Conservation (phyloP, 2,329 filamentous ascomycete genomes). For the Zasmidium angulare region DNA sequence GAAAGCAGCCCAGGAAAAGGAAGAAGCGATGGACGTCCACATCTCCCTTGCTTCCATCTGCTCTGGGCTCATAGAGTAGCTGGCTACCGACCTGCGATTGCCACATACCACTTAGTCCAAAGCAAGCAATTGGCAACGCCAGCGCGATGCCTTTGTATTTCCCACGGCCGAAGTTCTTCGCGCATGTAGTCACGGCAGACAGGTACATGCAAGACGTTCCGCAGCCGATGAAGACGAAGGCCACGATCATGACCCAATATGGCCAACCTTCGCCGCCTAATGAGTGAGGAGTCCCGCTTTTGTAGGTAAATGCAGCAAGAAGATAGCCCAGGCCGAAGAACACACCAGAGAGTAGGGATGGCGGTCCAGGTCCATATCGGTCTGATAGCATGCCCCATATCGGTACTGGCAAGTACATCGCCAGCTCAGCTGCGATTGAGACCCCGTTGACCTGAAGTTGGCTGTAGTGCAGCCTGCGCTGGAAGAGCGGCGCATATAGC, state of each 20-base stretch:
- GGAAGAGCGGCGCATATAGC: conserved; percentile 87
- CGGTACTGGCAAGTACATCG: conserved; percentile 89
- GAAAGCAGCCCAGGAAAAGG: conserved; percentile 73
- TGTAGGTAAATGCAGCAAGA: conserved; percentile 77
- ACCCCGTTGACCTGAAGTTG: conserved; percentile 92
- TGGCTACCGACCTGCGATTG: conserved; percentile 83
- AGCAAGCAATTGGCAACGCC: conserved; percentile 85
- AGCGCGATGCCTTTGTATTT: conserved; percentile 85
- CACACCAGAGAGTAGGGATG: conserved; percentile 69
- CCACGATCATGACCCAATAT: conserved; percentile 78
- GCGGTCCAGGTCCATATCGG: conserved; percentile 74
- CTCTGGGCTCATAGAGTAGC: conserved; percentile 67
- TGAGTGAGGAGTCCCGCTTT: conserved; percentile 55
- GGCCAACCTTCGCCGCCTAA: conserved; percentile 62
- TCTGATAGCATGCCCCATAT: conserved; percentile 90
- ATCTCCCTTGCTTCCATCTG: conserved; percentile 61
- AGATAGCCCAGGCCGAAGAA: conserved; percentile 82
- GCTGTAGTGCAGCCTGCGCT: conserved; percentile 79
- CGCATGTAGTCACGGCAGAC: conserved; percentile 86
- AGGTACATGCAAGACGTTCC: conserved; percentile 90
- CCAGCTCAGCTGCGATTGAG: conserved; percentile 80
- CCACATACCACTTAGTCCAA: conserved; percentile 95
- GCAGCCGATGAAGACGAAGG: conserved; percentile 79
- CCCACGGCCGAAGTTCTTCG: conserved; percentile 94
- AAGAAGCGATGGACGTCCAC: conserved; percentile 84